A percentile compares a stretch with the other conserved stretches of the same genome.
Conservation (phyloP, 2,329 filamentous ascomycete genomes). For the Colletotrichum kahawae region DNA sequence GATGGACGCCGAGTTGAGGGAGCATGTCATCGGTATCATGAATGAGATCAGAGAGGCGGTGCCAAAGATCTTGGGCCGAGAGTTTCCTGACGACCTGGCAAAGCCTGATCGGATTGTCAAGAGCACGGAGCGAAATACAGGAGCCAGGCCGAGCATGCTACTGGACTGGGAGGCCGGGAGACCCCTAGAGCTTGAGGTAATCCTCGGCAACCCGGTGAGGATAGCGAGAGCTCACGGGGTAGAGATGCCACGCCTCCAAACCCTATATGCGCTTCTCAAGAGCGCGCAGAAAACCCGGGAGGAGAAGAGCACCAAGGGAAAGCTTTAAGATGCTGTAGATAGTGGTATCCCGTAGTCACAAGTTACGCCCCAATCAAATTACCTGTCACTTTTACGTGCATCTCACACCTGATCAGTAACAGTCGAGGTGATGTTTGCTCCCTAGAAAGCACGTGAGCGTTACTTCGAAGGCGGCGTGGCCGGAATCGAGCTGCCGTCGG, state of each 20-base stretch:
- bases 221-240: slow-evolving; percentile 67
- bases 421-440: neutral
- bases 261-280: slow-evolving; percentile 67
- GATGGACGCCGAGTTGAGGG: slow-evolving; percentile 64
- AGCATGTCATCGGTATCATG: slow-evolving; percentile 71
- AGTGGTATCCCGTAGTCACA: neutral
- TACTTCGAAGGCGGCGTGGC: neutral
- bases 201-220: slow-evolving; percentile 72
- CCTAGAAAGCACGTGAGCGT: neutral
- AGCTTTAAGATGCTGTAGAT: slow-evolving; percentile 33
- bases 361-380: neutral
- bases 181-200: slow-evolving; percentile 74
- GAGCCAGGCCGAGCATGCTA: slow-evolving; percentile 71
- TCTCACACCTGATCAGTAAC: neutral
- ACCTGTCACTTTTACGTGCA: neutral
- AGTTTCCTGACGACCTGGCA: slow-evolving; percentile 65
- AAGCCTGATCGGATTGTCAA: slow-evolving; percentile 65
- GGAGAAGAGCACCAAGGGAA: slow-evolving; percentile 29
- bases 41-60: slow-evolving; percentile 70
- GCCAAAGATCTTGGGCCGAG: slow-evolving; percentile 65
- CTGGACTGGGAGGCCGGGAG: slow-evolving; percentile 72
- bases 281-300: slow-evolving; percentile 64
- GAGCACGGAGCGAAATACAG: slow-evolving; percentile 68
- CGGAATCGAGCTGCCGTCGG: neutral
- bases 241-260: slow-evolving; percentile 71